Evolutionary conservation across 169 alveolate genomes (phyloP).

Genomic region (Cytauxzoon felis): DNA sequence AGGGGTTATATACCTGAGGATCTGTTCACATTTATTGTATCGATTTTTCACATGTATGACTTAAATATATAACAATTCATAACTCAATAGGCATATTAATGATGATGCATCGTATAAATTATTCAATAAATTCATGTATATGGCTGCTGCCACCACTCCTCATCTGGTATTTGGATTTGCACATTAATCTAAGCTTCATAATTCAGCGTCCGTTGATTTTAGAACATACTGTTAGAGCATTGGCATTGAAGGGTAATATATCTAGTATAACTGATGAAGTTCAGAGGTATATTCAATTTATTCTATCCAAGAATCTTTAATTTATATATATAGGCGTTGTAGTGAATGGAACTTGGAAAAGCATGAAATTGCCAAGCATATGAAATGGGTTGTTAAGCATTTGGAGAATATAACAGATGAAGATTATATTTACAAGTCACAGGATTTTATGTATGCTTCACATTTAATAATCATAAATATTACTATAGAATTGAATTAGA

Average conservation of each 20-base stretch:
- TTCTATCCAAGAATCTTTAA: neutral
- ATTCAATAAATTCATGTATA: constrained; percentile 31
- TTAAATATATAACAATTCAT: neutral
- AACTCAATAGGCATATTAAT: neutral
- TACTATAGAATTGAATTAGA: constrained; percentile 44
- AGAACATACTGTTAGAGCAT: constrained; percentile 26
- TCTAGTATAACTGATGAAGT: constrained; percentile 23
- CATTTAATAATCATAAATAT: neutral
- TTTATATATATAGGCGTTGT: constrained; percentile 15
- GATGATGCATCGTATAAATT: neutral
- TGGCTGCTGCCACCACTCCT: constrained; percentile 52
- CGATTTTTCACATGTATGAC: constrained; percentile 36
- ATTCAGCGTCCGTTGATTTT: constrained; percentile 39
- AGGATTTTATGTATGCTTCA: constrained; percentile 7
- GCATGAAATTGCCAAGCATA: constrained; percentile 44
- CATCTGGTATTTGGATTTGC: constrained; percentile 14
- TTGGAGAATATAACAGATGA: constrained; percentile 16
- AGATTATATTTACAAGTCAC: neutral
- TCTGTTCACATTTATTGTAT: constrained; percentile 26
- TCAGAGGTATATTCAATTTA: constrained; percentile 21
- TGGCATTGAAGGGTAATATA: constrained; percentile 15
- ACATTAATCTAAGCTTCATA: neutral
- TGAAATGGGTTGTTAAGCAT: constrained; percentile 47
- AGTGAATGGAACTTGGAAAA: constrained; percentile 61
- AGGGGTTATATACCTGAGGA: constrained; percentile 48